phyloP scores from a whole-genome alignment of 805 yeast genomes.

The Saturnispora besseyi region DNA sequence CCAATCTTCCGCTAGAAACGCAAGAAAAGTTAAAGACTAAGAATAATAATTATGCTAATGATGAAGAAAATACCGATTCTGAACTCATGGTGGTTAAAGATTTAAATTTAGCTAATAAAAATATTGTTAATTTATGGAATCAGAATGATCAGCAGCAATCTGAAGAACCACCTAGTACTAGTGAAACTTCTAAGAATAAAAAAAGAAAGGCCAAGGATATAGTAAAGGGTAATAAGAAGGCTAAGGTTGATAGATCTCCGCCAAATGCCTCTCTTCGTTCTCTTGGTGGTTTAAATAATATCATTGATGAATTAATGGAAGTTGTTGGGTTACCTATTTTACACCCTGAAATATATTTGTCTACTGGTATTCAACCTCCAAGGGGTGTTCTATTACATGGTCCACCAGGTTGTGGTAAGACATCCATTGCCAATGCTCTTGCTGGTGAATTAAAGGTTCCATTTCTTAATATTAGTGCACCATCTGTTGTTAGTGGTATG shows the following conservation, averaged over 20 bases:
- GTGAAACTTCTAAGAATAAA: slow-evolving; percentile 11
- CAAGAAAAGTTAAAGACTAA: not conserved
- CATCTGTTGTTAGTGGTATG: slow-evolving; percentile 96
- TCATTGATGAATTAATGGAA: slow-evolving; percentile 83
- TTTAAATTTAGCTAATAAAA: slow-evolving; percentile 63
- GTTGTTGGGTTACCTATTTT: slow-evolving; percentile 83
- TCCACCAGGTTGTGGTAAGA: slow-evolving; percentile 98
- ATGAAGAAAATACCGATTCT: slow-evolving; percentile 27
- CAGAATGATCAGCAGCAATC: slow-evolving; percentile 14
- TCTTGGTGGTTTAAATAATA: slow-evolving; percentile 82
- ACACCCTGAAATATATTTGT: slow-evolving; percentile 83
- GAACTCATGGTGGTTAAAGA: slow-evolving; percentile 60
- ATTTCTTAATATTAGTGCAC: slow-evolving; percentile 84
- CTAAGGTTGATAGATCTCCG: slow-evolving; percentile 50
- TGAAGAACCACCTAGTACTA: slow-evolving; percentile 21
- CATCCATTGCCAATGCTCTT: slow-evolving; percentile 89
- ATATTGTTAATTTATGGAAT: slow-evolving; percentile 67
- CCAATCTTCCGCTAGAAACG: slow-evolving; percentile 20
- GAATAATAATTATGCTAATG: slow-evolving; percentile 12
- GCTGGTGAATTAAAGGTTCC: slow-evolving; percentile 95
- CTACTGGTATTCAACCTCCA: slow-evolving; percentile 93
- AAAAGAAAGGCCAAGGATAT: slow-evolving; percentile 39
- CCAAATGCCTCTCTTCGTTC: slow-evolving; percentile 62
- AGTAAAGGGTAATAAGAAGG: slow-evolving; percentile 18
- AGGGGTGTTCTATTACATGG: slow-evolving; percentile 91